phyloP scores from a whole-genome alignment of 2,329 filamentous ascomycete genomes.

The Cladophialophora bantiana region DNA sequence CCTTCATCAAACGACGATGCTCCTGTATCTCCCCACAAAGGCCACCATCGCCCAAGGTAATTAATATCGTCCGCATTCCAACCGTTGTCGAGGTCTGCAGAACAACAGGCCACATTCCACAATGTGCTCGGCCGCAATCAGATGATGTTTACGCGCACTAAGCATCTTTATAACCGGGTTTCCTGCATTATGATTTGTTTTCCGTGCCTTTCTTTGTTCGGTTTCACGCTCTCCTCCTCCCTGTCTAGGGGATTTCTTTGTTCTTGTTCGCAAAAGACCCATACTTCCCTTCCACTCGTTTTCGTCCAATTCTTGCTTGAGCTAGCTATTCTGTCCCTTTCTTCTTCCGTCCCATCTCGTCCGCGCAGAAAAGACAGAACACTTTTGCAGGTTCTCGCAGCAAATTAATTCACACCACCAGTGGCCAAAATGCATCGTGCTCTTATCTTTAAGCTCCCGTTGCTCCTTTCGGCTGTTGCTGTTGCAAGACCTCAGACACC shows the following conservation, averaged over 20 bases:
- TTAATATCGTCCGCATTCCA: constrained; percentile 12
- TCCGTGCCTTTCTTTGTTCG: constrained; percentile 9
- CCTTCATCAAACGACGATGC: too few species aligned
- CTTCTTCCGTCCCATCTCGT: neutral
- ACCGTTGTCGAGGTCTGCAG: neutral
- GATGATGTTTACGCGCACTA: neutral
- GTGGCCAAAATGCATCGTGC: constrained; percentile 23
- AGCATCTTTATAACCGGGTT: constrained; percentile 1
- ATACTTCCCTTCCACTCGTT: neutral
- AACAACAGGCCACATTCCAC: constrained; percentile 20
- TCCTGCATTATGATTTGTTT: neutral
- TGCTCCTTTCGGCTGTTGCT: constrained; percentile 21
- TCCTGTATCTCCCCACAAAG: too few species aligned
- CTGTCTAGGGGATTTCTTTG: neutral
- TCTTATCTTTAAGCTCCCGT: constrained; percentile 15
- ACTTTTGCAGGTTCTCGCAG: neutral
- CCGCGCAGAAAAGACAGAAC: neutral
- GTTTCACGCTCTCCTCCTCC: neutral
- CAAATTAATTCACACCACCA: neutral
- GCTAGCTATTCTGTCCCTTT: neutral
- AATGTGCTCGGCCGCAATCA: neutral
- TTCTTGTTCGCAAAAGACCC: neutral
- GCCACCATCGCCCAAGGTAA: neutral
- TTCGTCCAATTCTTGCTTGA: neutral
- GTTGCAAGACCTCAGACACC: constrained; percentile 28